These are phyloP conservation scores for Ophiobolus disseminans DNA, from an alignment of 2,329 filamentous ascomycete genomes.

Conservation along the genomic window DNA sequence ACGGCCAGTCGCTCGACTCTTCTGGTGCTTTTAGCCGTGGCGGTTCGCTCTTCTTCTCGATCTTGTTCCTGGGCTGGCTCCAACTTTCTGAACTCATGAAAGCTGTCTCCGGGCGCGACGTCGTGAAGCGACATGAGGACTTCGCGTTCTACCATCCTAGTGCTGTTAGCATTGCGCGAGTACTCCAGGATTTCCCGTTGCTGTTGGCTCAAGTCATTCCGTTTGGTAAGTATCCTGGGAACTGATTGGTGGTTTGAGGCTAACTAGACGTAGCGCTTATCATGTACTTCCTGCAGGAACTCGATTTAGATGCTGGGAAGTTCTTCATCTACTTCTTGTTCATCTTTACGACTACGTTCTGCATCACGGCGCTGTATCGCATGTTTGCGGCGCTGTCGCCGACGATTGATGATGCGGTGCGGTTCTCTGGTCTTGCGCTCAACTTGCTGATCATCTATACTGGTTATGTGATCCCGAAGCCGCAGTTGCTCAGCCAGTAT, in stretches of 20 bases:
- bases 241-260: not conserved
- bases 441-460: slow-evolving; percentile 70
- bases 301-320: slow-evolving; percentile 66
- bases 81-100: slow-evolving; percentile 81
- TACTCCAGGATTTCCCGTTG: slow-evolving; percentile 68
- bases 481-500: slow-evolving; percentile 63
- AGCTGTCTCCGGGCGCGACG: slow-evolving; percentile 72
- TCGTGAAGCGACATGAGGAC: slow-evolving; percentile 72
- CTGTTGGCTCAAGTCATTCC: slow-evolving; percentile 65
- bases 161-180: slow-evolving; percentile 67
- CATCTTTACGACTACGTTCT: slow-evolving; percentile 68
- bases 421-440: slow-evolving; percentile 68
- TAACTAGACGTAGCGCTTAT: slow-evolving; percentile 53
- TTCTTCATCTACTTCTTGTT: slow-evolving; percentile 73
- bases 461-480: slow-evolving; percentile 73
- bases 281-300: slow-evolving; percentile 69
- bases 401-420: slow-evolving; percentile 70
- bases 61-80: slow-evolving; percentile 72
- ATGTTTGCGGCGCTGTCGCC: slow-evolving; percentile 70
- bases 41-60: slow-evolving; percentile 70
- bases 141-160: slow-evolving; percentile 75
- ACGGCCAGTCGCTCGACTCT: slow-evolving; percentile 67
- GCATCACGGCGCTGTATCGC: slow-evolving; percentile 69
- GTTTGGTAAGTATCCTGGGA: slow-evolving; percentile 52
- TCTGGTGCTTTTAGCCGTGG: slow-evolving; percentile 69